Evolutionary conservation across 2,329 filamentous ascomycete species (phyloP), one percentile per base, ranked within the genome.

Genomic region (Aspergillus texensis): DNA sequence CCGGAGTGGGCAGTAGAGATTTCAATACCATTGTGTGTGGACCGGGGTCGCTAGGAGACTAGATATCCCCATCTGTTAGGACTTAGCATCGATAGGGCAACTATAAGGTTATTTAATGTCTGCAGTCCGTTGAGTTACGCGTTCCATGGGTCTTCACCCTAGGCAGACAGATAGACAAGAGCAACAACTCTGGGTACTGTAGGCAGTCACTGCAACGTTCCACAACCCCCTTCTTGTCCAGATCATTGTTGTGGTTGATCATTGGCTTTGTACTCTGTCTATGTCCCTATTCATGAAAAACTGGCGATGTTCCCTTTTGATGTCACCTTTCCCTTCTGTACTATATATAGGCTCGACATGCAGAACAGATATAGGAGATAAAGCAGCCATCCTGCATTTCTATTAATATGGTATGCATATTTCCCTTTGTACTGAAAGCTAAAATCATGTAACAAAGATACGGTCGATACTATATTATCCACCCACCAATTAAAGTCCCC

Each of bases 41-140:
- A 55, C 19, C 32, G 39, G 36, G 6, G 6, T 41, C 16, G 36
- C 6, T 41, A n/a, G 19, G 8, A 41, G 39, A n/a, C 39, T 19
- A n/a, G 10, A 19, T 30, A 16, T 28, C 21, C 24, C 24, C 10
- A 19, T 14, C 6, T 6, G 26, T 28, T 28, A 1, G 6, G 26
- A 28, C 26, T 48, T 26, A 14, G 26, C n/a, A 36, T 30, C 26
- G 6, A 32, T 36, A 54, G 52, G 52, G 52, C 30, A 36, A 21
- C 52, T 24, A 54, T 54, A 54, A 54, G 52, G 30, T 54, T 54
- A 54, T 54, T 36, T 54, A 54, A 16, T 53, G 28, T 34, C 26
- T 53, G 28, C 50, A 30, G 12, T 10, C 28, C 19, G 28, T 21
- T 53, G 21, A 53, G 50, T 41, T 54, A 54, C 52, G 52, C 30